phyloP scores from a whole-genome alignment of 1,284 basidiomycete species.

The Ceratobasidium sp. region DNA sequence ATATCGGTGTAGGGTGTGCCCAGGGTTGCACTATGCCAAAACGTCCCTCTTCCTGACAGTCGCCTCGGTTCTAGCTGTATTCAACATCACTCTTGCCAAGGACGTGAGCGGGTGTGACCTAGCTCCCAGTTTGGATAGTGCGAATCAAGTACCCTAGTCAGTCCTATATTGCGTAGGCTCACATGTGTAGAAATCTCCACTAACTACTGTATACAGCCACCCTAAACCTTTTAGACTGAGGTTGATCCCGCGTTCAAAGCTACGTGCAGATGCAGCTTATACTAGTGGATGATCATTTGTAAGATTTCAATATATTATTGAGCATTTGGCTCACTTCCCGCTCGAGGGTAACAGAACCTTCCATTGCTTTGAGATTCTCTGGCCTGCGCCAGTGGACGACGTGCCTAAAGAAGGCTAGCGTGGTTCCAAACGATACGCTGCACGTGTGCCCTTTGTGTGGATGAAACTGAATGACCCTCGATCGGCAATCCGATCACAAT shows the following conservation, averaged over 20 bases:
- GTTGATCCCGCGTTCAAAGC: conserved; percentile 24
- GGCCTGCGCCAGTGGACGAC: no score
- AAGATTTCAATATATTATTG: not conserved
- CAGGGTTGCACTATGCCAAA: conserved; percentile 41
- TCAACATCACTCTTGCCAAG: conserved; percentile 48
- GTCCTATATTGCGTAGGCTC: not conserved
- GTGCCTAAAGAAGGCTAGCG: no score
- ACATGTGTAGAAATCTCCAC: not conserved
- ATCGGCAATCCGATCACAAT: not conserved
- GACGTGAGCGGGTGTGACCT: conserved; percentile 48
- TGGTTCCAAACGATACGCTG: no score
- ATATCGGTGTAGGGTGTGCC: conserved; percentile 40
- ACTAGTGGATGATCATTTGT: not conserved
- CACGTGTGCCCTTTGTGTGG: no score
- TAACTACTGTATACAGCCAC: not conserved
- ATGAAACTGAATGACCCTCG: no score
- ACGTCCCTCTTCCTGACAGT: conserved; percentile 39
- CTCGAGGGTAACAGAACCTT: no score
- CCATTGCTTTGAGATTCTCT: no score
- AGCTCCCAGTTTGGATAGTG: not conserved
- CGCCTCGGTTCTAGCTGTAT: conserved; percentile 49
- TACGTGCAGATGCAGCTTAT: not conserved
- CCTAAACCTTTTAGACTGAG: conserved; percentile 22
- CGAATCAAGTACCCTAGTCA: conserved; percentile 31
- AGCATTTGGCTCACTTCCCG: no score